Percentiles rank a stretch among this genome's conserved stretches.
Evolutionary conservation across 192 early-diverging fungal species (phyloP).

Genomic region (Chytriomyces hyalinus): DNA sequence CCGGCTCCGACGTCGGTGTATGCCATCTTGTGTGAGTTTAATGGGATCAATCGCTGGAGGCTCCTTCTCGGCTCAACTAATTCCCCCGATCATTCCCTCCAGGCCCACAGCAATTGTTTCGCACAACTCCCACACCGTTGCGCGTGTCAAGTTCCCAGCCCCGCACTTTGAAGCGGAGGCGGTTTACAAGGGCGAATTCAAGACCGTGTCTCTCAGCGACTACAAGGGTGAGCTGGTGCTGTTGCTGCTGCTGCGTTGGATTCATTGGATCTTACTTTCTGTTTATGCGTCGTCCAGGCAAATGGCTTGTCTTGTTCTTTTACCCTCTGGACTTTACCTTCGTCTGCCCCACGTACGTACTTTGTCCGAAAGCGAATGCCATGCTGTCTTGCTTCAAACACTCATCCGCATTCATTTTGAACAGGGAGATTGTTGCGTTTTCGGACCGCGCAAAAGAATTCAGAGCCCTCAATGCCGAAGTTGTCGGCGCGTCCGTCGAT

Average conservation of each 20-base stretch:
- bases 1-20: slow-evolving; percentile 13
- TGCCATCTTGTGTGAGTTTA: not conserved
- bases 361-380: slow-evolving; percentile 40
- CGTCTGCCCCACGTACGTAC: slow-evolving; percentile 94
- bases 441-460: slow-evolving; percentile 85
- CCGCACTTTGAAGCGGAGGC: slow-evolving; percentile 71
- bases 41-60: not conserved
- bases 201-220: slow-evolving; percentile 64
- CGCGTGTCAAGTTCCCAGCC: slow-evolving; percentile 48
- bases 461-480: slow-evolving; percentile 74
- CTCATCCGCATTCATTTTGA: not conserved
- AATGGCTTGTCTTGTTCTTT: slow-evolving; percentile 78
- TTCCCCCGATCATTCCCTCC: not conserved
- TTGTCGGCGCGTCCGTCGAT: slow-evolving; percentile 48
- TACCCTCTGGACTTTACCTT: slow-evolving; percentile 89
- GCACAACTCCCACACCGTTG: slow-evolving; percentile 18
- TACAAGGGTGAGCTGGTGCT: slow-evolving; percentile 46
- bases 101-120: slow-evolving; percentile 12
- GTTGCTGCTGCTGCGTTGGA: not conserved
- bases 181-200: slow-evolving; percentile 72
- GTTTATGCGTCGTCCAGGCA: slow-evolving; percentile 15
- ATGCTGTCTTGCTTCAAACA: not conserved
- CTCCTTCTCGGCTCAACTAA: not conserved
- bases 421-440: slow-evolving; percentile 58
- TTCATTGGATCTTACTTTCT: not conserved